phyloP scores from a whole-genome alignment of 768 basidiomycete genomes.

The Suillus brevipes region DNA sequence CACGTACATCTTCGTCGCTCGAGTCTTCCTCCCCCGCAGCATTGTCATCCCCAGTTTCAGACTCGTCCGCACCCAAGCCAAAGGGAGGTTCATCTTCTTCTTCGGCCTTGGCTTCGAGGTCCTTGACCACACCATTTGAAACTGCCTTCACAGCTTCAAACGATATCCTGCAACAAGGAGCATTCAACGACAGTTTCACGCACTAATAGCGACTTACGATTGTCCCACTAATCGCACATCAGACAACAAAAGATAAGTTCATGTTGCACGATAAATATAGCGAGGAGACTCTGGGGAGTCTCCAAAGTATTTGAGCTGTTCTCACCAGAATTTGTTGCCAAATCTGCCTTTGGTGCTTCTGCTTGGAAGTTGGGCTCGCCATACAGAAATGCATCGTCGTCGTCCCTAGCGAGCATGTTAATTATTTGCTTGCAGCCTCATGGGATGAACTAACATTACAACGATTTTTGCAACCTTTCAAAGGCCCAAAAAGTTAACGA shows the following conservation, averaged over 20 bases:
- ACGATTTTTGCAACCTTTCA: slow-evolving; percentile 4
- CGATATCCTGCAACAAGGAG: slow-evolving; percentile 34
- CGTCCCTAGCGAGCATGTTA: slow-evolving; percentile 52
- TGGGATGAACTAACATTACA: slow-evolving; percentile 24
- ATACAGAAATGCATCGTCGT: slow-evolving; percentile 81
- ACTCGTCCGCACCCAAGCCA: slow-evolving; percentile 22
- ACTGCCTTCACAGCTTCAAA: slow-evolving; percentile 41
- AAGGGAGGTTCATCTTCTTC: slow-evolving; percentile 33
- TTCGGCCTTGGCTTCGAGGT: slow-evolving; percentile 48
- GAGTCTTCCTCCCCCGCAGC: slow-evolving; percentile 44
- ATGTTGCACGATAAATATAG: slow-evolving; percentile 41
- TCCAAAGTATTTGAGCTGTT: slow-evolving; percentile 29
- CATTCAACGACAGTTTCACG: slow-evolving; percentile 25
- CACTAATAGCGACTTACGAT: slow-evolving; percentile 54
- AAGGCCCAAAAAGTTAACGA: slow-evolving; percentile 14
- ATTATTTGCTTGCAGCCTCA: slow-evolving; percentile 16
- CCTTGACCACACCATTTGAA: slow-evolving; percentile 50
- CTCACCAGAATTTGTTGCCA: slow-evolving; percentile 47
- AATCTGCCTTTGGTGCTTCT: slow-evolving; percentile 33
- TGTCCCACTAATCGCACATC: slow-evolving; percentile 54
- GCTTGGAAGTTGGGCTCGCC: slow-evolving; percentile 46
- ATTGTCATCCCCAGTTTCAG: slow-evolving; percentile 38
- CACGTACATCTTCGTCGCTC: slow-evolving; percentile 49
- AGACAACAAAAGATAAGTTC: slow-evolving; percentile 36
- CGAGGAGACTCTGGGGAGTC: slow-evolving; percentile 31